A percentile compares a stretch with the other conserved stretches of the same genome.
phyloP scores from a whole-genome alignment of 768 basidiomycete genomes.

The Ephemerocybe angulata region DNA sequence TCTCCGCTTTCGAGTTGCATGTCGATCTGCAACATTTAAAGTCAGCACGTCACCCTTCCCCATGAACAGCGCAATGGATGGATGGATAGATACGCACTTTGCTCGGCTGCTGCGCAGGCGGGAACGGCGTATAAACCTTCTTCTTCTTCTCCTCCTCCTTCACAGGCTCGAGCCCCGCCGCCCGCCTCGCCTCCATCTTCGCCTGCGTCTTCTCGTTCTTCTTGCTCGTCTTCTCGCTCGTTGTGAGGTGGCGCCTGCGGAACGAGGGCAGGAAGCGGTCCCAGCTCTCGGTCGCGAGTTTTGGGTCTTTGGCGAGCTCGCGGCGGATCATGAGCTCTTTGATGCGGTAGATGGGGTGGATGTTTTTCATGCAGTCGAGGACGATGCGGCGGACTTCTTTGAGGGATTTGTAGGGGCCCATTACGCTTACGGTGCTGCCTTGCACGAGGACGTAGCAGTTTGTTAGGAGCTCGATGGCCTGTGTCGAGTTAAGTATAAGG shows the following conservation, averaged over 20 bases:
- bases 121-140: slow-evolving; percentile 98
- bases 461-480: slow-evolving; percentile 97
- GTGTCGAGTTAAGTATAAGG: background rate
- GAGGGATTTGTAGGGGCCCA: slow-evolving; percentile 93
- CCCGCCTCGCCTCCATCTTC: slow-evolving; percentile 61
- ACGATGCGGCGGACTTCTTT: slow-evolving; percentile 96
- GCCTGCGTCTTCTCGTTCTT: slow-evolving; percentile 72
- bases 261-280: slow-evolving; percentile 97
- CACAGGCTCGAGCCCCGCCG: slow-evolving; percentile 52
- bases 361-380: slow-evolving; percentile 99
- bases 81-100: slow-evolving; percentile 54
- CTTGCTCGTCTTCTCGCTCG: slow-evolving; percentile 88
- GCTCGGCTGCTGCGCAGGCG: slow-evolving; percentile 87
- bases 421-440: slow-evolving; percentile 96
- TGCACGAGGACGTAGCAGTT: slow-evolving; percentile 97
- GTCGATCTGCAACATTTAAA: too few relatives aligned
- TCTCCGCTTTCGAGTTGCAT: slow-evolving; percentile 94
- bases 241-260: slow-evolving; percentile 88
- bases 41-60: background rate
- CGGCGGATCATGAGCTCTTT: slow-evolving; percentile 99
- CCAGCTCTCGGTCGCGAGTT: slow-evolving; percentile 91
- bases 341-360: slow-evolving; percentile 98
- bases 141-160: slow-evolving; percentile 50
- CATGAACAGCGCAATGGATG: too few relatives aligned
- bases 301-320: slow-evolving; percentile 96